Base-by-base conservation (phyloP, 768 basidiomycete genomes). In the Mycena epipterygia region DNA sequence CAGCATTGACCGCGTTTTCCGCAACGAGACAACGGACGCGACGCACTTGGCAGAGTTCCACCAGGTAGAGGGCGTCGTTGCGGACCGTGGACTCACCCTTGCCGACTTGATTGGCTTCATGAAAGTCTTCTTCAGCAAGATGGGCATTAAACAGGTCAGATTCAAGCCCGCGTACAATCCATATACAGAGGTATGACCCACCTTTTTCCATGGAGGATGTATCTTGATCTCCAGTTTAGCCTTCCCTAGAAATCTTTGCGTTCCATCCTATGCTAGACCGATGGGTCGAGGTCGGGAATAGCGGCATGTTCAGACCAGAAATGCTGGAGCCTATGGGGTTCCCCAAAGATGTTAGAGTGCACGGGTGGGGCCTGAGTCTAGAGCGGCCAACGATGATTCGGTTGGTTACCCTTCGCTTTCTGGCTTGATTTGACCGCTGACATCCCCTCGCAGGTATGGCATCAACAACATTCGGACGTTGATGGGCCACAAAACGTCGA, bases 91-190 rank as follows among this genome's bases (percentile, higher is more conserved):
- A 57, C 83, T 99, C 68, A 99, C 97, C 1, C 85, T 99, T 30
- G 97, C 96, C 21, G 96, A 99, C 79, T 85, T 99, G 68, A 98
- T 99, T 72, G 97, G 97, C 16, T 99, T 99, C 85, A 98, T 99
- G 97, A 89, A 95, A 73, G 94, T 96, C 64, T 99, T 99, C 88
- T 99, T 99, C 89, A 89, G 85, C 73, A 99, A 99, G 82, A 98
- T 98, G 94, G 98, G 98, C 51, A 93, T 99, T 76, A 89, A 92
- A 70, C 91, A 95, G 77, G 86, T 99, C 35, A 87, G 97, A 65
- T 99, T 99, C 92, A 99, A 99, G 84, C 97, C 97, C 7, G 97
- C 97, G 8, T 99, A 97, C 83, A 99, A 98, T 80, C 96, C 97
- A 0, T 98, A 98, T 84, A 98, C 97, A 33, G 96, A 98, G 88